Conservation (phyloP, 805 yeast genomes). For the Candida ovalis region DNA sequence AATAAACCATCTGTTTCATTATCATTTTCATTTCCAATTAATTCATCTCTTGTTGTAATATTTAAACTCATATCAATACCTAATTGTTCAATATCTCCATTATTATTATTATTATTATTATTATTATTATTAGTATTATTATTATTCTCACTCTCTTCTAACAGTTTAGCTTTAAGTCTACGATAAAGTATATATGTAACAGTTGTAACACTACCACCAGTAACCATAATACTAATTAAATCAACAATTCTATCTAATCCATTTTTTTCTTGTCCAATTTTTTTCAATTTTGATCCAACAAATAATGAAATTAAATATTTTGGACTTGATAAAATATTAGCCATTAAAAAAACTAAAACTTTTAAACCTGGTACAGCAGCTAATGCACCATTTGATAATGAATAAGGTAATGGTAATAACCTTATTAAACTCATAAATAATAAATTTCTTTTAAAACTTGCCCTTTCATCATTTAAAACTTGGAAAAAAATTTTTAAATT, state of each 20-base stretch:
- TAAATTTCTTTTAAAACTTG: constrained; percentile 49
- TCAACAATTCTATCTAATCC: constrained; percentile 53
- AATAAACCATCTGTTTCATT: neutral
- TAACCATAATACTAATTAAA: constrained; percentile 52
- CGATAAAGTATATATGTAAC: constrained; percentile 69
- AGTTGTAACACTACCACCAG: constrained; percentile 48
- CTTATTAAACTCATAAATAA: constrained; percentile 68
- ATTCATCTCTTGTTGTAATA: too few relatives aligned
- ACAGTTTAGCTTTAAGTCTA: constrained; percentile 42
- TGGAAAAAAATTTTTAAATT: constrained; percentile 71
- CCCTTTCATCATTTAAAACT: constrained; percentile 54
- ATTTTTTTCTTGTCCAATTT: constrained; percentile 55
- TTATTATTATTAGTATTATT: neutral
- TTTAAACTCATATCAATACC: neutral
- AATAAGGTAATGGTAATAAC: constrained; percentile 90
- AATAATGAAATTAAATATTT: constrained; percentile 73
- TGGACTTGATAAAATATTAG: constrained; percentile 76
- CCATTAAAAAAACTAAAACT: constrained; percentile 57
- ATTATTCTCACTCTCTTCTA: constrained; percentile 9
- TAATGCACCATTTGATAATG: constrained; percentile 87
- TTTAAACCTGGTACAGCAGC: constrained; percentile 81
- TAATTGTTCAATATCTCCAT: neutral
- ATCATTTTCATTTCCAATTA: neutral
- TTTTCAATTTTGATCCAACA: constrained; percentile 70
- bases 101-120: neutral